phyloP scores from a whole-genome alignment of 108 stramenopile genomes.

The Stephanodiscus minutulus region DNA sequence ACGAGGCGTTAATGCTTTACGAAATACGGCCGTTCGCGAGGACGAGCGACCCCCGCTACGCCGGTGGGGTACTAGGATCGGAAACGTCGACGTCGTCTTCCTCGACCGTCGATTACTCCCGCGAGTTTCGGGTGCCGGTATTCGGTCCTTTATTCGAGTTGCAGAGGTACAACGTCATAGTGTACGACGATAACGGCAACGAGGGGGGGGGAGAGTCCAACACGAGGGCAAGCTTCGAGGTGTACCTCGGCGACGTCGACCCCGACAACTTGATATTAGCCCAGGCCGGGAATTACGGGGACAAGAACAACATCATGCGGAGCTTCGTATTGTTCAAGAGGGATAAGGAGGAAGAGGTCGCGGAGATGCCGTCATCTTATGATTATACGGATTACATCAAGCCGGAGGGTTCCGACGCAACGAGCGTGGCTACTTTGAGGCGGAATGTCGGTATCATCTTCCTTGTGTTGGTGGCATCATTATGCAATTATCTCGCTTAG shows the following conservation, averaged over 20 bases:
- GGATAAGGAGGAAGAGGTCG: neutral
- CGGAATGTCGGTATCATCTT: conserved; percentile 7
- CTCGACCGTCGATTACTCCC: conserved; percentile 31
- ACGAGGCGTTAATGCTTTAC: conserved; percentile 40
- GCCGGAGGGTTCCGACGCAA: conserved; percentile 2
- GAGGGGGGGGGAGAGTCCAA: conserved; percentile 25
- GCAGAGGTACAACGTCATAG: conserved; percentile 41
- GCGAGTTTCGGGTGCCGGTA: conserved; percentile 34
- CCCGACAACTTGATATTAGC: conserved; percentile 33
- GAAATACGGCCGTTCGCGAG: conserved; percentile 34
- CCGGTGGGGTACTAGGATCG: no score
- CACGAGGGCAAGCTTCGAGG: conserved; percentile 37
- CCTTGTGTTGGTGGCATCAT: neutral
- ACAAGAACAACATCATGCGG: conserved; percentile 30
- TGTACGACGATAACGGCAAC: conserved; percentile 44
- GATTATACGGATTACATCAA: neutral
- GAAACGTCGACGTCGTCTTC: no score
- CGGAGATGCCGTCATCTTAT: no score
- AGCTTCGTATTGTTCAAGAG: conserved; percentile 42
- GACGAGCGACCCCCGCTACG: conserved; percentile 14
- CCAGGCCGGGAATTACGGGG: conserved; percentile 40
- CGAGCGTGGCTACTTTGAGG: neutral
- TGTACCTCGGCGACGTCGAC: conserved; percentile 32
- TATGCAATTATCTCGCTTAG: neutral
- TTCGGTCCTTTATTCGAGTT: conserved; percentile 41